Evolutionary conservation across 352 stramenopile genomes (phyloP), one percentile per base, ranked within the genome.

Genomic region (Globisporangium parvum): DNA sequence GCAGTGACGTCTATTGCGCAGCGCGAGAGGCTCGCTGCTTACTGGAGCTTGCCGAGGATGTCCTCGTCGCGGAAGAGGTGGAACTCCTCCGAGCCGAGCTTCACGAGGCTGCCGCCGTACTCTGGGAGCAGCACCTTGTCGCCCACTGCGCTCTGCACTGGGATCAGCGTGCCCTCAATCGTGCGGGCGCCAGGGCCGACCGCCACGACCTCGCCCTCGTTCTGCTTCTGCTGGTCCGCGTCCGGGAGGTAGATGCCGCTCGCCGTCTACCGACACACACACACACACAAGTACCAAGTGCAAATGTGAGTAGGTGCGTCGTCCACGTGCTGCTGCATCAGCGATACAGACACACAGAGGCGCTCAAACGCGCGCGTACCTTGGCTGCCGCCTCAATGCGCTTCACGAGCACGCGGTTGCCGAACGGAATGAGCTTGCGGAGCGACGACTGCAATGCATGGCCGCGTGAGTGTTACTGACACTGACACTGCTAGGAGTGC

Each of bases 21-120:
- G 31, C 17, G 2, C 12, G 14, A 28, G 20, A 33, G 31, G 46
- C 20, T 33, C 48, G 26, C n/a, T 39, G 39, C 69, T 71, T 90
- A 93, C 68, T 92, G 74, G 73, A 98, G 95, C 79, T 98, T 98
- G 70, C 94, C 95, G 57, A 98, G 89, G 75, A 98, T 98, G 75
- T 98, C 95, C 33, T 97, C 91, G 72, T 98, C 92, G 63, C 95
- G 80, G 75, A 97, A 98, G 35, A 98, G 75, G 67, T 96, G 91
- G 66, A 97, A 83, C 75, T 98, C 93, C 49, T 97, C 76, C 28
- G 87, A 84, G 57, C 75, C 88, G 48, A 98, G 78, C 69, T 97
- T 97, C 37, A 98, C 80, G 54, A 93, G 70, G 59, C 77, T 95
- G 57, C 95, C 95, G 47, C 95, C 95, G 79, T 98, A 98, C 77